Percentiles rank a stretch among this genome's conserved stretches.
Conservation (phyloP, 2,329 filamentous ascomycete genomes). For the Calonectria montana region DNA sequence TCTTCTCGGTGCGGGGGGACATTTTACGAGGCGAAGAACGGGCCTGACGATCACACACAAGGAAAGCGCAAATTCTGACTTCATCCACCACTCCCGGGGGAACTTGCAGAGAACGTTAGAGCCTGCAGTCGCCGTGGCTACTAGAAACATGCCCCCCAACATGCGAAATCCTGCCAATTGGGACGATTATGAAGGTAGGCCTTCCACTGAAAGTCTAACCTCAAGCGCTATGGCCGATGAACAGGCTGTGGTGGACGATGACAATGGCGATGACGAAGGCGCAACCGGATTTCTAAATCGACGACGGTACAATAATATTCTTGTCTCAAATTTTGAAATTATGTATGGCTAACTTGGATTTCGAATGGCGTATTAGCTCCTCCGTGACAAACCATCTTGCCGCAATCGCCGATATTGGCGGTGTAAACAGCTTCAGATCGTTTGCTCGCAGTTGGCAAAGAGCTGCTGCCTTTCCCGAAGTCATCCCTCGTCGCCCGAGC, state of each 20-base stretch:
- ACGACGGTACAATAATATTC: conserved; percentile 42
- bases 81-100: background rate
- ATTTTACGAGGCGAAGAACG: background rate
- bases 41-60: background rate
- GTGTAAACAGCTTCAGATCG: conserved; percentile 93
- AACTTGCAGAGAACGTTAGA: background rate
- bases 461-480: conserved; percentile 88
- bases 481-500: conserved; percentile 81
- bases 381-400: conserved; percentile 69
- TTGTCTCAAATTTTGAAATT: background rate
- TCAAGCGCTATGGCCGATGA: conserved; percentile 58
- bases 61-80: background rate
- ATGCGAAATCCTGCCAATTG: conserved; percentile 56
- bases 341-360: conserved; percentile 12
- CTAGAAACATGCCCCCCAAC: conserved; percentile 41
- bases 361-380: conserved; percentile 54
- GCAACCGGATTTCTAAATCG: conserved; percentile 40
- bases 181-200: conserved; percentile 59
- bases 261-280: conserved; percentile 47
- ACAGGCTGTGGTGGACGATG: conserved; percentile 58
- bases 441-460: conserved; percentile 94
- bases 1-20: conserved; percentile 10
- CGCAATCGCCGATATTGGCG: conserved; percentile 78
- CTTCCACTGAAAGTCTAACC: conserved; percentile 55
- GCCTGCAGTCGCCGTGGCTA: conserved; percentile 6